Evolutionary conservation across 768 basidiomycete genomes (phyloP), one percentile per base, ranked within the genome.

Genomic region (Cyclocybe cylindracea): DNA sequence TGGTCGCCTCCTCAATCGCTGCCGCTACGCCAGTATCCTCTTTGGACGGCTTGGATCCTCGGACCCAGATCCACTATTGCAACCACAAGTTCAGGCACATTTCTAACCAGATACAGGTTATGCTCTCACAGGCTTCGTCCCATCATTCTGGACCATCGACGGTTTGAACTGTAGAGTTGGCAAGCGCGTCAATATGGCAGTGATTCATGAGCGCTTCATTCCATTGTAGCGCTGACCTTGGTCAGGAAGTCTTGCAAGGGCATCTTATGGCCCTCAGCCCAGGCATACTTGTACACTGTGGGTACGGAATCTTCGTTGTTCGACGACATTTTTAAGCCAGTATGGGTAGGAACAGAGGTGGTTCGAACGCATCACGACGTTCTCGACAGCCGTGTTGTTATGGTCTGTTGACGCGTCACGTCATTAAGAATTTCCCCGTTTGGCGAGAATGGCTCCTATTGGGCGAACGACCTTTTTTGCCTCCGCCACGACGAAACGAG

Each of bases 81-180:
- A 40, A 16, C 32, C 9, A 44, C 32, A 13, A 34, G 39, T 7
- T 9, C 5, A 11, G 44, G 29, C 31, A 36, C 34, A 2, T 24
- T 32, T 9, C 31, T 11, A 33, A 44, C n/a, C n/a, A 47, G 14
- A 19, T 36, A 7, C 19, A 18, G 54, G 8, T 24, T 10, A 33
- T 16, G 1, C n/a, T 54, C 82, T 63, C 50, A 89, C 88, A 39
- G 87, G 87, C 65, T 88, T 89, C 0, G 75, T 85, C 4, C 87
- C 88, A 51, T 89, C 85, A 61, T 90, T 81, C 57, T 87, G 82
- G 8, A 89, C 84, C 86, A 89, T 85, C 13, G 87, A 89, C 1
- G 89, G 88, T 46, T 76, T 85, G 56, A 82, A 87, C 87, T 89
- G 46, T 19, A 48, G 16, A 19, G 39, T 52, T 36, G 11, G 34